Evolutionary conservation across 2,329 filamentous ascomycete species (phyloP).

Genomic region (Akanthomyces lecanii): DNA sequence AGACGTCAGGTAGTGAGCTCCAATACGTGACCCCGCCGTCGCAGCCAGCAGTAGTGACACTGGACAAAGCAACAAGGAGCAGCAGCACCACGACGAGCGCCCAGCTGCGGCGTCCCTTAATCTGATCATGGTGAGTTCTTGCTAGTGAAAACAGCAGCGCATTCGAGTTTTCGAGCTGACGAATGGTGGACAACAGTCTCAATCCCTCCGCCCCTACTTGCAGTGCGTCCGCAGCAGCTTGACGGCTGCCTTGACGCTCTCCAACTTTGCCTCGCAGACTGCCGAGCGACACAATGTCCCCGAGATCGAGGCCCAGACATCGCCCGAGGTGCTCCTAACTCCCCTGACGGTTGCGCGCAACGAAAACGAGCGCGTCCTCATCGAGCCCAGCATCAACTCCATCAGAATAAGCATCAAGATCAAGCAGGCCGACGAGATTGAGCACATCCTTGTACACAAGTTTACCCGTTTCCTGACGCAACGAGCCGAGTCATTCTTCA

Average conservation of each 20-base stretch:
- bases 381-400: constrained; percentile 95
- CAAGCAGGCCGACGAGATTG: constrained; percentile 99
- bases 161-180: not conserved
- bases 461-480: constrained; percentile 96
- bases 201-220: constrained; percentile 94
- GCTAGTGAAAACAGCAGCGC: not conserved
- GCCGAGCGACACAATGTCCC: constrained; percentile 97
- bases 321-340: constrained; percentile 89
- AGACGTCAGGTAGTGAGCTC: constrained; percentile 33
- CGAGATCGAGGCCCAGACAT: constrained; percentile 89
- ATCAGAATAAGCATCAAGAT: constrained; percentile 97
- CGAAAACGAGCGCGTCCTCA: constrained; percentile 93
- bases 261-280: constrained; percentile 96
- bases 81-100: constrained; percentile 2
- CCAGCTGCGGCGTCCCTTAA: not conserved
- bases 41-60: constrained; percentile 12
- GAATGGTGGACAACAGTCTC: constrained; percentile 56
- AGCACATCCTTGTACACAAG: constrained; percentile 96
- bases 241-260: constrained; percentile 80
- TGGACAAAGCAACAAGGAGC: constrained; percentile 10
- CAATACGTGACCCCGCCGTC: constrained; percentile 20
- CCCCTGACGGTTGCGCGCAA: constrained; percentile 88
- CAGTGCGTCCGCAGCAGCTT: constrained; percentile 93
- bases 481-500: constrained; percentile 94
- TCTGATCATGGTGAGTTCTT: constrained; percentile 11